Base-by-base conservation (phyloP, 192 early-diverging fungal species). In the Lobosporangium transversale region DNA sequence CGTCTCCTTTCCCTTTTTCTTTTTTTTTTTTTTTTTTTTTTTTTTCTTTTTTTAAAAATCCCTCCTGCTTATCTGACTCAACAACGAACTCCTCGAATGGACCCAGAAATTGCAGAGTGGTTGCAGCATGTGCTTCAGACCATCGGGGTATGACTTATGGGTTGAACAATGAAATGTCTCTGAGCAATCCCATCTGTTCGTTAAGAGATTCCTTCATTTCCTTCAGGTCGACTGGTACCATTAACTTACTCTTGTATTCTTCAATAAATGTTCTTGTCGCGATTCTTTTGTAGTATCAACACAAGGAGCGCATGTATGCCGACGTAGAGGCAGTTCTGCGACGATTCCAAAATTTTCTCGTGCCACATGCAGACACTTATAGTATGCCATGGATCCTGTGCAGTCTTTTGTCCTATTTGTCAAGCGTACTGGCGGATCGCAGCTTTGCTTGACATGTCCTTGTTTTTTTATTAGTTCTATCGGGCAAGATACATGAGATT, bases 331-430 rank as follows among this genome's bases (percentile, higher is more conserved):
- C 85, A 3, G 88, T 86, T 4, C 67, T 91, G 23, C 67, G 79
- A 61, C 80, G 81, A 32, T 88, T 84, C 69, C 73, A 75, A 42
- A 83, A 87, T 27, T 80, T 91, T 33, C 80, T 82, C 29, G 58
- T 59, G 6, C 87, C 88, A 24, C 90, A 92, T 70, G 85, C 86
- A 48, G 91, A 94, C 48, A 83, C 80, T 33, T 92, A 89, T 66
- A 90, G 89, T 92, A 84, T 57, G 85, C 64, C 35, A 40, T 47
- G 32, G 30, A 29, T n/a, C n/a, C n/a, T n/a, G n/a, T n/a, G n/a
- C n/a, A n/a, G n/a, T n/a, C n/a, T n/a, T n/a, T n/a, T n/a, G n/a
- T n/a, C n/a, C n/a, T n/a, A n/a, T n/a, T n/a, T n/a, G n/a, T n/a
- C n/a, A n/a, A n/a, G n/a, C n/a, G n/a, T n/a, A n/a, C n/a, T n/a